Evolutionary conservation across 2,329 filamentous ascomycete species (phyloP).

Genomic region (Cercospora citrullina): DNA sequence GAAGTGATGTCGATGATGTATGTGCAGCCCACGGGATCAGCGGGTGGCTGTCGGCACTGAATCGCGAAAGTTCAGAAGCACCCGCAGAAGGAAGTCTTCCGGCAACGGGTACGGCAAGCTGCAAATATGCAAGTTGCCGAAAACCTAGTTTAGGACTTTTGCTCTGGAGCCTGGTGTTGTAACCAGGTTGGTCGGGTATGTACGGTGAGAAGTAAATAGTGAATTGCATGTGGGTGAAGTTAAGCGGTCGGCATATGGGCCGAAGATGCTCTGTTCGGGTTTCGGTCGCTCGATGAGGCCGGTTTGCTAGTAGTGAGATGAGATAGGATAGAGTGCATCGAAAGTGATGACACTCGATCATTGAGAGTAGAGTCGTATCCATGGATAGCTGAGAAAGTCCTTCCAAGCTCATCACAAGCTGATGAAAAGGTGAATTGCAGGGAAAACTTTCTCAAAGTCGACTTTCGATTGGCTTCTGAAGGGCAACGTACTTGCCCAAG

Average conservation of each 20-base stretch:
- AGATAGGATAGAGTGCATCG: neutral
- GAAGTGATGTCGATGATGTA: neutral
- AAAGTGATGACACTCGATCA: neutral
- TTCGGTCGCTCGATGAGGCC: neutral
- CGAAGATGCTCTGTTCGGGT: neutral
- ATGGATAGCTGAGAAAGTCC: neutral
- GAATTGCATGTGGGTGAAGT: neutral
- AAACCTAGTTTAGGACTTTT: neutral
- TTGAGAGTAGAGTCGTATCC: neutral
- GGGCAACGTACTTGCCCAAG: neutral
- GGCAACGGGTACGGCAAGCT: neutral
- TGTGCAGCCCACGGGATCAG: neutral
- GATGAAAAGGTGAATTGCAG: neutral
- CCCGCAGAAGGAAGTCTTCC: neutral
- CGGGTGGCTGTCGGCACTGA: slow-evolving; percentile 1
- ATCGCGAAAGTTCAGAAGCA: neutral
- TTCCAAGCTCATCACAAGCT: neutral
- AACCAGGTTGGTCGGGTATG: neutral
- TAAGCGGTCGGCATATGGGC: neutral
- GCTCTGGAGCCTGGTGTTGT: neutral
- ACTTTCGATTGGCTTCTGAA: neutral
- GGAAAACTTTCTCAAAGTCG: neutral
- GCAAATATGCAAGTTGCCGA: neutral
- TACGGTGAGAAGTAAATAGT: neutral
- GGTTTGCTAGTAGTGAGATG: neutral